phyloP scores from a whole-genome alignment of 371 early-diverging fungal genomes.

The Sporodiniella umbellata region DNA sequence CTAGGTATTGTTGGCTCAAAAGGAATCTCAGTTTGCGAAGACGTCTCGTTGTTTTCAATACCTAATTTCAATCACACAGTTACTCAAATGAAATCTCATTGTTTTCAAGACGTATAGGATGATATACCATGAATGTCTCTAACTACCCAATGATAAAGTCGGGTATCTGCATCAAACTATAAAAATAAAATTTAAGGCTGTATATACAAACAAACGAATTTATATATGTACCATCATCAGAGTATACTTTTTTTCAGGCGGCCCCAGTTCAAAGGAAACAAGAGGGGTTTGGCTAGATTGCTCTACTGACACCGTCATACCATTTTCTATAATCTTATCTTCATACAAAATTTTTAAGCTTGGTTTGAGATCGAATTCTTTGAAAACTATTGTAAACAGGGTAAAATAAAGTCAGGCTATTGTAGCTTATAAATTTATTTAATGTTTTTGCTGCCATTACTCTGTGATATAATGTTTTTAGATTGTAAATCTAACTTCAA shows the following conservation, averaged over 20 bases:
- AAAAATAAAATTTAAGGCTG: not conserved
- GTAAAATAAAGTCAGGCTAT: too few species aligned
- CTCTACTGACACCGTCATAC: constrained; percentile 17
- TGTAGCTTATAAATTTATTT: too few species aligned
- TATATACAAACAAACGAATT: too few species aligned
- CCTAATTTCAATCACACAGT: too few species aligned
- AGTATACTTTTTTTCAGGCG: constrained; percentile 22
- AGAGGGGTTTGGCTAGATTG: constrained; percentile 14
- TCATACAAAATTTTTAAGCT: constrained; percentile 21
- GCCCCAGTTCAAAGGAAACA: constrained; percentile 23
- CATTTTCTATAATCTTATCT: constrained; percentile 14
- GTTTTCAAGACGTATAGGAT: not conserved
- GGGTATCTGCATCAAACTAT: constrained; percentile 25
- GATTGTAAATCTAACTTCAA: constrained; percentile 2
- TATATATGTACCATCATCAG: constrained; percentile 17
- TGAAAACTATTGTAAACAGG: too few species aligned
- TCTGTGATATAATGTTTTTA: constrained; percentile 11
- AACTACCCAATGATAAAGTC: constrained; percentile 29
- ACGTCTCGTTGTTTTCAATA: not conserved
- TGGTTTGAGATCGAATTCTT: constrained; percentile 14
- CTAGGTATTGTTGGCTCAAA: constrained; percentile 3
- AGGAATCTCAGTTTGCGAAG: not conserved
- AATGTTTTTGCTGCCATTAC: not conserved
- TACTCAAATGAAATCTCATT: not conserved
- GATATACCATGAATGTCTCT: constrained; percentile 17